Base-by-base conservation (phyloP, 2,329 filamentous ascomycete genomes). In the Aspergillus chevalieri region DNA sequence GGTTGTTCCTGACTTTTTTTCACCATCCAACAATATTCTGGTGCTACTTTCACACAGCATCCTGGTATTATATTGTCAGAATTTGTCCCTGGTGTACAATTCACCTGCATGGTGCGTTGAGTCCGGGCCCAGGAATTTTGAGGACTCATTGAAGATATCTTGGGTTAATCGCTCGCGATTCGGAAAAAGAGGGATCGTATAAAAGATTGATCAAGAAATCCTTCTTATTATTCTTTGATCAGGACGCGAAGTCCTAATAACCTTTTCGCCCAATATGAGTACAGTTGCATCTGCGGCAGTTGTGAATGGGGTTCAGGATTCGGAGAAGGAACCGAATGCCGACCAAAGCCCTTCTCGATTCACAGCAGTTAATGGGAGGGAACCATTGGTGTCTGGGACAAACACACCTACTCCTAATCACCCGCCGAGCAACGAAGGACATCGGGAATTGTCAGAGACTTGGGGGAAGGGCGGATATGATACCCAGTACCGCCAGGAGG, bases 291-390 rank as follows among this genome's bases (percentile, higher is more conserved):
- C 66, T 38, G 56, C 62, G n/a, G 55, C 67, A 42, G 56, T 61
- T 45, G 61, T 64, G 56, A 66, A 63, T 47, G 61, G 57, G 44
- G 59, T 58, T 54, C 62, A 66, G 50, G 63, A 68, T 43, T 55
- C 65, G 12, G 63, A 69, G 48, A 63, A 63, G 48, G 61, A 66
- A 36, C 59, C 63, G n/a, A 67, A 62, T 47, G 51, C 66, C 21
- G 71, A 72, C 19, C 67, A 71, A 47, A 72, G 69, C 47, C 70
- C 71, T 26, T 71, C 71, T 26, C 68, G 69, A 41, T 75, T 75
- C 52, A 75, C 72, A 4, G 72, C 72, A 17, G 72, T 75, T 34
- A 75, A 75, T 59, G 72, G 70, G 41, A 68, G 62, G 52, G 69
- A 71, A 8, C 46, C 52, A 47, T 52, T 50, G 30, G 46, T 43